Conservation (phyloP, 495 filamentous ascomycete species). For the Bathelium albidoporum region DNA sequence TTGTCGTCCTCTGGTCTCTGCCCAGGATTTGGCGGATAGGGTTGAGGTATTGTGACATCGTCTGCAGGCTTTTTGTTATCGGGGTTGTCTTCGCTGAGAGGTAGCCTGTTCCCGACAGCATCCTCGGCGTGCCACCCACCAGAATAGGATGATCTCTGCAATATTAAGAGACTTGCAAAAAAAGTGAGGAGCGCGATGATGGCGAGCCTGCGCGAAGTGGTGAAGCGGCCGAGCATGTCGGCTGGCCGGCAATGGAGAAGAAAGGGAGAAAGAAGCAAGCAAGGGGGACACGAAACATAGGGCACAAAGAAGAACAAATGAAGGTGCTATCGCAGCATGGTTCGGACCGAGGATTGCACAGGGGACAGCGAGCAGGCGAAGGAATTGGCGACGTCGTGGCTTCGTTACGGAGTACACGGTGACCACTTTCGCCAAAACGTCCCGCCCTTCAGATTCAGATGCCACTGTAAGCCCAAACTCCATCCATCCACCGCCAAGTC, state of each 20-base stretch:
- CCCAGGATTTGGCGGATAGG: neutral
- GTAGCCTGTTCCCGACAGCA: neutral
- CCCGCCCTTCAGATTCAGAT: neutral
- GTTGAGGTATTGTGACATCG: conserved; percentile 6
- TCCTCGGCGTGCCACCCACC: neutral
- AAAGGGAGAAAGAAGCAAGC: neutral
- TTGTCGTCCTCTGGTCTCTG: conserved; percentile 10
- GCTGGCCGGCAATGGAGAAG: neutral
- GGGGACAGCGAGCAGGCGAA: neutral
- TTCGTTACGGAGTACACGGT: neutral
- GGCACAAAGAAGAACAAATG: neutral
- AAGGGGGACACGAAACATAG: neutral
- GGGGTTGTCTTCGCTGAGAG: conserved; percentile 6
- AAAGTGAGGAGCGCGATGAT: conserved; percentile 15
- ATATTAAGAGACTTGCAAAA: conserved; percentile 7
- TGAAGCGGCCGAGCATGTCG: neutral
- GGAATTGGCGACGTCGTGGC: too few relatives aligned
- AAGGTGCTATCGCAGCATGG: neutral
- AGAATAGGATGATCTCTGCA: conserved; percentile 9
- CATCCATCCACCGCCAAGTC: neutral
- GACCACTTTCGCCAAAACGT: neutral
- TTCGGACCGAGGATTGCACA: neutral
- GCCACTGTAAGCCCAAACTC: neutral
- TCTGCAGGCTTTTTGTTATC: conserved; percentile 2
- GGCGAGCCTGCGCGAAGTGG: conserved; percentile 18